Conservation (phyloP, 305 asterid genomes). For the Fraxinus latifolia region DNA sequence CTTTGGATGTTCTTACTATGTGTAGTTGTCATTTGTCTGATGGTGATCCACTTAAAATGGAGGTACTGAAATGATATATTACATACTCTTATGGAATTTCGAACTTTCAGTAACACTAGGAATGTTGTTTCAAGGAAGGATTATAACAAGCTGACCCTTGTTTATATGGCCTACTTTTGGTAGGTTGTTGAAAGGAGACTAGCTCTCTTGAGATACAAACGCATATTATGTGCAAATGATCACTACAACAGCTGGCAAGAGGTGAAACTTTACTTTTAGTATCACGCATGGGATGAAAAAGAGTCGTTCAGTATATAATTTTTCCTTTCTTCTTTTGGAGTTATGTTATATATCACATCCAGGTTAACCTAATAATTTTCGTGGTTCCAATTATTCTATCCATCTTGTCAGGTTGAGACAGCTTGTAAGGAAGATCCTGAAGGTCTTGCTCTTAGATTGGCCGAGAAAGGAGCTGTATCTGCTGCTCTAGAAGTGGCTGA, state of each 20-base stretch:
- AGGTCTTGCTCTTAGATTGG: conserved; percentile 97
- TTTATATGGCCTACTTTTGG: conserved; percentile 22
- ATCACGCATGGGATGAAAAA: conserved; percentile 22
- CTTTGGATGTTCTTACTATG: conserved; percentile 93
- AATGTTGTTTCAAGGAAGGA: conserved; percentile 18
- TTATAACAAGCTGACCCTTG: conserved; percentile 22
- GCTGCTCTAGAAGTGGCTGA: conserved; percentile 95
- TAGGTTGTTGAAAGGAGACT: conserved; percentile 85
- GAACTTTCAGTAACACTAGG: conserved; percentile 14
- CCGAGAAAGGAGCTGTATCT: conserved; percentile 96
- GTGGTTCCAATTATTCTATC: conserved; percentile 11
- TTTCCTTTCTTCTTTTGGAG: conserved; percentile 18
- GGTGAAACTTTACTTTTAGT: conserved; percentile 44
- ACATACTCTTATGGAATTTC: conserved; percentile 1
- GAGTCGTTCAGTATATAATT: background rate
- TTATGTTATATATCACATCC: background rate
- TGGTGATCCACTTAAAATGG: conserved; percentile 60
- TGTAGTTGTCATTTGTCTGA: conserved; percentile 83
- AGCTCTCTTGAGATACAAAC: conserved; percentile 83
- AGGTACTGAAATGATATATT: conserved; percentile 48
- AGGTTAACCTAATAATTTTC: conserved; percentile 10
- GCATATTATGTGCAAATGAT: conserved; percentile 88
- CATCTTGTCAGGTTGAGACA: conserved; percentile 65
- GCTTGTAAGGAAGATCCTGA: conserved; percentile 96
- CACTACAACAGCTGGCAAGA: conserved; percentile 90